phyloP scores from a whole-genome alignment of 2,329 filamentous ascomycete species.

The Phyllachora maydis region DNA sequence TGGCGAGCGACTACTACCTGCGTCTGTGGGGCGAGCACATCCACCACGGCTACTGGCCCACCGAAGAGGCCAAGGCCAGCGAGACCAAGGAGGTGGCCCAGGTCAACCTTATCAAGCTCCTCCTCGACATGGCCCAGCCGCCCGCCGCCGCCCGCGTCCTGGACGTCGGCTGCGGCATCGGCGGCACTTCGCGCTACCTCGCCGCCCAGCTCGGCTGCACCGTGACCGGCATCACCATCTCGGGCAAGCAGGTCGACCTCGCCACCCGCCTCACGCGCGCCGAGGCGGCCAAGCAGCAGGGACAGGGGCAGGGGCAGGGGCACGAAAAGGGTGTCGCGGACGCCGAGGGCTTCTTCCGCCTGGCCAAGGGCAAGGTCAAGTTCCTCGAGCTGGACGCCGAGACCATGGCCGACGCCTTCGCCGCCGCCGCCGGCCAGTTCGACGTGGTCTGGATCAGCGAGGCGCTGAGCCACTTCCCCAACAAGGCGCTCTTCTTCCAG shows the following conservation, averaged over 20 bases:
- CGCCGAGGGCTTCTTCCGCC: slow-evolving; percentile 12
- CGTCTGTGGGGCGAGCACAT: slow-evolving; percentile 43
- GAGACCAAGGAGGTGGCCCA: slow-evolving; percentile 38
- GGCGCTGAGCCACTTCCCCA: slow-evolving; percentile 36
- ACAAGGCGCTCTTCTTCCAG: slow-evolving; percentile 35
- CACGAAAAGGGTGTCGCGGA: slow-evolving; percentile 5
- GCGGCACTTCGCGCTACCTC: slow-evolving; percentile 35
- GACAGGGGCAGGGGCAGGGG: no score
- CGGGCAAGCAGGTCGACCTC: slow-evolving; percentile 34
- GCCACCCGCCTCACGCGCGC: slow-evolving; percentile 25
- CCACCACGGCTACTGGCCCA: slow-evolving; percentile 39
- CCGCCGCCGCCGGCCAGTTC: slow-evolving; percentile 20
- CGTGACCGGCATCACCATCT: slow-evolving; percentile 40
- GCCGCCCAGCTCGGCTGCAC: slow-evolving; percentile 26
- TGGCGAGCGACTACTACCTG: slow-evolving; percentile 40
- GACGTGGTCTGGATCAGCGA: slow-evolving; percentile 42
- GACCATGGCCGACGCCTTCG: slow-evolving; percentile 33
- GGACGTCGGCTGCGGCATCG: slow-evolving; percentile 39
- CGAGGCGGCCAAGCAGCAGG: slow-evolving; percentile 8
- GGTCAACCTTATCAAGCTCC: slow-evolving; percentile 31
- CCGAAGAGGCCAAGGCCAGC: slow-evolving; percentile 16
- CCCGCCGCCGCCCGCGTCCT: slow-evolving; percentile 20
- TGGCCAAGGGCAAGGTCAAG: slow-evolving; percentile 24
- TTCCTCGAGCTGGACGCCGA: slow-evolving; percentile 41
- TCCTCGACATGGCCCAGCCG: slow-evolving; percentile 25